Percentiles rank a stretch among this genome's conserved stretches.
phyloP scores from a whole-genome alignment of 768 basidiomycete species.

The Panellus pusillus region DNA sequence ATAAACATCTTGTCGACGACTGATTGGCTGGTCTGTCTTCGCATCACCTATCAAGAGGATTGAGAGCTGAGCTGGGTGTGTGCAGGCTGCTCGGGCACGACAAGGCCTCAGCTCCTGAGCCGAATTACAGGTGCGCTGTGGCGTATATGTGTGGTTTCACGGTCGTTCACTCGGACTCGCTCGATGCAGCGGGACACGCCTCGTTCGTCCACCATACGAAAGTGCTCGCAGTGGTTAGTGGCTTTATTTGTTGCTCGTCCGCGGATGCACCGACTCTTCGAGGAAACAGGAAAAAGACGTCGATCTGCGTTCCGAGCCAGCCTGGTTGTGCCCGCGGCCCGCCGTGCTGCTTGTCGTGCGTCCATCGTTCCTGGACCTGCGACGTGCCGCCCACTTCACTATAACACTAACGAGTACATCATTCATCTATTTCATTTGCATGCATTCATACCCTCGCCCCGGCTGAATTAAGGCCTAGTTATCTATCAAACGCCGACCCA shows the following conservation, averaged over 20 bases:
- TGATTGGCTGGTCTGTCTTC: conserved; percentile 36
- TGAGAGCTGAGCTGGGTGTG: not conserved
- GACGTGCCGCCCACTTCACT: too few species aligned
- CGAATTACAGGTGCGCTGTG: conserved; percentile 54
- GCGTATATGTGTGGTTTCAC: not conserved
- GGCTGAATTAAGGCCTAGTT: too few species aligned
- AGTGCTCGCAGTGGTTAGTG: conserved; percentile 48
- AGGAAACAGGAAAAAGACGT: conserved; percentile 54
- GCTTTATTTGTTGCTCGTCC: not conserved
- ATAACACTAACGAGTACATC: too few species aligned
- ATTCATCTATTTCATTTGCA: too few species aligned
- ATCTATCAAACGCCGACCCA: too few species aligned
- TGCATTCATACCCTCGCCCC: too few species aligned
- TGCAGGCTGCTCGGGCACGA: conserved; percentile 80
- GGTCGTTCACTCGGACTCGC: not conserved
- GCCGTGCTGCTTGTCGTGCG: too few species aligned
- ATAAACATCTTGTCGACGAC: conserved; percentile 88
- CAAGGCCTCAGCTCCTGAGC: conserved; percentile 68
- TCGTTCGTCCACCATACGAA: conserved; percentile 87
- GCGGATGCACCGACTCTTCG: not conserved
- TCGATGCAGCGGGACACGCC: conserved; percentile 53
- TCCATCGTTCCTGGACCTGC: too few species aligned
- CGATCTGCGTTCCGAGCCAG: too few species aligned
- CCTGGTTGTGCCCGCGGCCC: too few species aligned
- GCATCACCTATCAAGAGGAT: not conserved